Evolutionary conservation across 108 stramenopile species (phyloP), one percentile per base, ranked within the genome.

Genomic region (Pseudonitzschia multiseries): DNA sequence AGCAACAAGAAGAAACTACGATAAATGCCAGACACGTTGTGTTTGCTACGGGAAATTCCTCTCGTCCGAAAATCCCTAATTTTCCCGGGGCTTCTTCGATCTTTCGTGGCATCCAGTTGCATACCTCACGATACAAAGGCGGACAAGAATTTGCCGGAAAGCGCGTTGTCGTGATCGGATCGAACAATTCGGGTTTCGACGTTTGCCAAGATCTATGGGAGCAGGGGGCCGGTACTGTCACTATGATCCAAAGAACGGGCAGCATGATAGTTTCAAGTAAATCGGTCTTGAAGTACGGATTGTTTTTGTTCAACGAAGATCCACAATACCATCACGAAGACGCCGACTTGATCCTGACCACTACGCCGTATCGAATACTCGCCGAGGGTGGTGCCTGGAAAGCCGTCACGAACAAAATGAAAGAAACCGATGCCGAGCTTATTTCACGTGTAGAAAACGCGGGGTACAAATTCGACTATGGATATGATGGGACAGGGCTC

Each of bases 151-250:
- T 46, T 32, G 32, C 44, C 43, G 75, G 75, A 10, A 69, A 69
- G 71, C 63, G 80, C 52, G 89, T 86, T 6, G 85, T 94, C 28
- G 91, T 94, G 5, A 80, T 91, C 67, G 93, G 91, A 0, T 88
- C 92, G 1, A 92, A 93, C 71, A 90, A 92, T 64, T 90, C 94
- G 14, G 81, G 84, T 6, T 92, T 88, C 89, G 94, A 95, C 46
- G 65, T 78, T 67, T 63, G 62, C 48, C 64, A 65, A 54, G 71
- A 65, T 59, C 36, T 78, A 13, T 78, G 77, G 77, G 77, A 78
- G 41, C 71, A 72, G 18, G 72, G 71, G 15, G 72, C 77, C 9
- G 54, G 24, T 17, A 18, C 29, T 6, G 77, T 73, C n/a, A 72
- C 66, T 17, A 78, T 78, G 72, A 78, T 68, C 22, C 71, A 68